Evolutionary conservation across 140 eudicot species (phyloP).

Genomic region (Senecio squalidus): DNA sequence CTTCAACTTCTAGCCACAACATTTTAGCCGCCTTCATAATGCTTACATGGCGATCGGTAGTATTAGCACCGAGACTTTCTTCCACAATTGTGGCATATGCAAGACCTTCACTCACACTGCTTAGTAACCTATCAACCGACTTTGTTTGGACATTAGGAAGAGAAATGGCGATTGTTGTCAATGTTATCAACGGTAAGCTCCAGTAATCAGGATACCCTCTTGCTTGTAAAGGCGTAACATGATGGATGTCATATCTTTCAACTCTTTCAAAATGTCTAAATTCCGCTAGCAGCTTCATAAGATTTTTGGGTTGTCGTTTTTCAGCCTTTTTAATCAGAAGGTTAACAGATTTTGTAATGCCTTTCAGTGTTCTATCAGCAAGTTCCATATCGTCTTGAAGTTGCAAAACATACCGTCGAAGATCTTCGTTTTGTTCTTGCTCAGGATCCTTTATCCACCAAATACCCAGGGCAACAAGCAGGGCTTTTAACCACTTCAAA

Average conservation of each 20-base stretch:
- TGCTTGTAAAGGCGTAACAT: slow-evolving; percentile 19
- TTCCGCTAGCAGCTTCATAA: not conserved
- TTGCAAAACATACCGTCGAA: not conserved
- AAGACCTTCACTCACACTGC: slow-evolving; percentile 36
- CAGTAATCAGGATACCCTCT: slow-evolving; percentile 19
- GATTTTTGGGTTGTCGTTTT: slow-evolving; percentile 3
- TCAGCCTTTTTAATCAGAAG: not conserved
- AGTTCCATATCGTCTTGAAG: not conserved
- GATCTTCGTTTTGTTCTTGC: not conserved
- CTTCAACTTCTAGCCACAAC: slow-evolving; percentile 34
- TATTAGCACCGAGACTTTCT: slow-evolving; percentile 13
- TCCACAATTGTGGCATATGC: slow-evolving; percentile 20
- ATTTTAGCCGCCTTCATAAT: slow-evolving; percentile 23
- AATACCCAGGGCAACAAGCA: not conserved
- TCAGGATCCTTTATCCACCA: not conserved
- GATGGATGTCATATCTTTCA: slow-evolving; percentile 12
- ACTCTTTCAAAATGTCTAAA: slow-evolving; percentile 6
- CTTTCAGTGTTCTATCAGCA: not conserved
- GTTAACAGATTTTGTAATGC: not conserved
- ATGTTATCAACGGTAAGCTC: slow-evolving; percentile 25
- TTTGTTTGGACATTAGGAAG: slow-evolving; percentile 17
- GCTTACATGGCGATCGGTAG: not conserved
- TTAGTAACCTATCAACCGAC: not conserved
- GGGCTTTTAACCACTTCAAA: slow-evolving; percentile 13
- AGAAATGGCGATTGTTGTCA: slow-evolving; percentile 36